Evolutionary conservation across 2,329 filamentous ascomycete genomes (phyloP), one percentile per base, ranked within the genome.

Genomic region (Tolypocladium nubicola): DNA sequence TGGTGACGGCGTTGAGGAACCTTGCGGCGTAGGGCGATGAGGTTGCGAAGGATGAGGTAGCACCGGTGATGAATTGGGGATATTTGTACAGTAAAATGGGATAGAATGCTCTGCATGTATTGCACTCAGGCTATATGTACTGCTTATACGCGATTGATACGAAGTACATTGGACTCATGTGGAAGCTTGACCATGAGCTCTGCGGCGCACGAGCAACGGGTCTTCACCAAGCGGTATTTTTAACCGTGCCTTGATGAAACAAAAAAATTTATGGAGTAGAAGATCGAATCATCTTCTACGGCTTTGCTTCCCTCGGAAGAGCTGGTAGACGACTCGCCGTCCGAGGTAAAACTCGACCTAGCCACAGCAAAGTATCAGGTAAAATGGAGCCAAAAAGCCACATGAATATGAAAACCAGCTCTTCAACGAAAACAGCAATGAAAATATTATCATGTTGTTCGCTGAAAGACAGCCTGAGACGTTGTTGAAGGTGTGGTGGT

Each of bases 1-100:
- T 96, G 59, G 26, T 60, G 43, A 56, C 60, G 53, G 57, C 56
- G 6, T 26, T 65, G 57, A 60, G 49, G 57, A 60, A 57, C 49
- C 52, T 62, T 52, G 56, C 54, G 2, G 55, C 40, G 33, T 50
- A 40, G 33, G 21, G 30, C 14, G 6, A 1, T n/a, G 9, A 21
- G 54, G 10, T 10, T 49, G 26, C 14, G 10, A 53, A 37, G 23
- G 19, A 13, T 11, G 16, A 16, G 16, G n/a, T 49, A 16, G 30
- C 45, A 6, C 10, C 26, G 16, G 7, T n/a, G 14, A 21, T 33
- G 14, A 6, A 9, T 11, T 3, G 45, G 7, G 11, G 9, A 19
- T 4, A 6, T 4, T 14, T 37, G 30, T n/a, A 35, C 19, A 37
- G 5, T 2, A 21, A 13, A n/a, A 7, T 21, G 11, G n/a, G 30